phyloP scores from a whole-genome alignment of 805 yeast species.

The Teunomyces tritomae region DNA sequence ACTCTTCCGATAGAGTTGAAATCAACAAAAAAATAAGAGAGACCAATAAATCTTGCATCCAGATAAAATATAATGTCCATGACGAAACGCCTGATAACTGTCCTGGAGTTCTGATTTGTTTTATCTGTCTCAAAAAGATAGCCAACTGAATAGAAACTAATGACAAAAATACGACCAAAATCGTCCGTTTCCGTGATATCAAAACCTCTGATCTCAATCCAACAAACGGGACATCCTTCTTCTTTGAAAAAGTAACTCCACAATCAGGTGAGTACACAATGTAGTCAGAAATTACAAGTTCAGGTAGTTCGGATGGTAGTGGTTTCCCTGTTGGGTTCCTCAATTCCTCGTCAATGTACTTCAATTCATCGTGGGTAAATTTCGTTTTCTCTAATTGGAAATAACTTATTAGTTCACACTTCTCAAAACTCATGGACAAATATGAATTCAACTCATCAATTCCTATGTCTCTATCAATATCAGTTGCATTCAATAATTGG shows the following conservation, averaged over 20 bases:
- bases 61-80: constrained; percentile 54
- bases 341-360: constrained; percentile 70
- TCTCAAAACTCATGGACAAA: constrained; percentile 31
- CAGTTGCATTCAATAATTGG: constrained; percentile 44
- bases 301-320: constrained; percentile 51
- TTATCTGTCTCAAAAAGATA: constrained; percentile 66
- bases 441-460: constrained; percentile 36
- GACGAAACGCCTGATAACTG: constrained; percentile 66
- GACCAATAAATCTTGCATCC: constrained; percentile 69
- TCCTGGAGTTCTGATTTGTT: constrained; percentile 73
- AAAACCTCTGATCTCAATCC: constrained; percentile 63
- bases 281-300: constrained; percentile 51
- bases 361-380: constrained; percentile 50
- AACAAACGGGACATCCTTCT: constrained; percentile 17
- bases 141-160: constrained; percentile 50
- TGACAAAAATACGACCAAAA: constrained; percentile 44
- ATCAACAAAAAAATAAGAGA: constrained; percentile 61
- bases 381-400: constrained; percentile 67
- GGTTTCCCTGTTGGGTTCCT: constrained; percentile 78
- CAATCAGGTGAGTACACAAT: constrained; percentile 87
- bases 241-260: constrained; percentile 49
- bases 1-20: constrained; percentile 51
- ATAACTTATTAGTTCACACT: constrained; percentile 71
- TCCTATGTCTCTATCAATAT: constrained; percentile 35
- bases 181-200: constrained; percentile 33